These are phyloP conservation scores for Tympanopsis confertula DNA, from an alignment of 2,329 filamentous ascomycete species.

Conservation along the genomic window DNA sequence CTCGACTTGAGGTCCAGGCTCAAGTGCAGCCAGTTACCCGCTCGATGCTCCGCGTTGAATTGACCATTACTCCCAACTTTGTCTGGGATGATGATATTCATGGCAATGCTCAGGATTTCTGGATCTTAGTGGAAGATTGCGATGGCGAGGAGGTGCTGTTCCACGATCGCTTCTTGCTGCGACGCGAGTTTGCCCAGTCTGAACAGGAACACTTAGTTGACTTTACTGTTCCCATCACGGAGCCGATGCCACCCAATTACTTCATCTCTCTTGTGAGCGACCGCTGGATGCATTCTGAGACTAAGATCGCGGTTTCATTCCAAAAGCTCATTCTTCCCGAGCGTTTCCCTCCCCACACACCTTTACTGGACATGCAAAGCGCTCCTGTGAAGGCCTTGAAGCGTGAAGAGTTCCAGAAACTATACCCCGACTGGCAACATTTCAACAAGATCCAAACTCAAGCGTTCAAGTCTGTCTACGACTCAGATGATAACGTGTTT, in stretches of 20 bases:
- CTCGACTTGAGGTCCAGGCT: conserved; percentile 81
- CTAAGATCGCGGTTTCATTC: conserved; percentile 84
- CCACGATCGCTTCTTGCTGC: conserved; percentile 85
- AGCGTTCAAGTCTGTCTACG: conserved; percentile 86
- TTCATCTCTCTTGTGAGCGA: conserved; percentile 93
- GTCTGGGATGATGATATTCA: conserved; percentile 89
- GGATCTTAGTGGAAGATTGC: conserved; percentile 94
- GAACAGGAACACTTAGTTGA: conserved; percentile 84
- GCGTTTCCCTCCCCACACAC: conserved; percentile 89
- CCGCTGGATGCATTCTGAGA: conserved; percentile 97
- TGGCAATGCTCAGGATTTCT: conserved; percentile 81
- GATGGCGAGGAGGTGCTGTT: conserved; percentile 93
- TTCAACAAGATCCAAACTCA: conserved; percentile 99
- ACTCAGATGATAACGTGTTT: conserved; percentile 86
- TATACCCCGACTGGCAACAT: conserved; percentile 74
- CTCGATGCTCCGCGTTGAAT: conserved; percentile 79
- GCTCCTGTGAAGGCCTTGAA: conserved; percentile 83
- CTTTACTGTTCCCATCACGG: conserved; percentile 89
- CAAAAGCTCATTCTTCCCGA: conserved; percentile 89
- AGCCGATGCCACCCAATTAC: conserved; percentile 97
- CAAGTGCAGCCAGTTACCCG: conserved; percentile 90
- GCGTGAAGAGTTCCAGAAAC: conserved; percentile 64
- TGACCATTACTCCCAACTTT: conserved; percentile 88
- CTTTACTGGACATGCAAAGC: conserved; percentile 81
- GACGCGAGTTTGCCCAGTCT: conserved; percentile 73